Percentiles rank a stretch among this genome's conserved stretches.
Evolutionary conservation across 768 basidiomycete species (phyloP).

Genomic region (Lentinus tigrinus): DNA sequence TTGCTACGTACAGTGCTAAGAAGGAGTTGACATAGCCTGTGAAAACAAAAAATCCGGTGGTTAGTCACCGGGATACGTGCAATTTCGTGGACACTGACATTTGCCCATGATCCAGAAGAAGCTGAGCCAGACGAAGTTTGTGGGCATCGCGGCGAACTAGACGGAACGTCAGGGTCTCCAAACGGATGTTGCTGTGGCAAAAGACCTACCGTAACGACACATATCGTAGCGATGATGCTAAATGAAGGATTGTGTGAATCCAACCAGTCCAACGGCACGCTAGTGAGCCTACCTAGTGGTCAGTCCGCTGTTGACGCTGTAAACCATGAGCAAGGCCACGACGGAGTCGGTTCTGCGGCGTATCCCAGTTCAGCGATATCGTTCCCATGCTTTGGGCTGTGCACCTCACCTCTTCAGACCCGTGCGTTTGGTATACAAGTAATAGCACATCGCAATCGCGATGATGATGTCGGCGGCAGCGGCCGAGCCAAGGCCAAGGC

Average conservation of each 20-base stretch:
- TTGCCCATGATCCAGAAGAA: constrained; percentile 54
- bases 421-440: constrained; percentile 46
- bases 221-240: constrained; percentile 20
- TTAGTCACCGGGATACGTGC: background rate
- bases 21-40: constrained; percentile 52
- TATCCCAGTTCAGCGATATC: background rate
- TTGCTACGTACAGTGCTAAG: constrained; percentile 43
- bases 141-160: constrained; percentile 36
- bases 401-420: constrained; percentile 41
- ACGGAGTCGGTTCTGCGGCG: constrained; percentile 25
- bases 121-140: constrained; percentile 46
- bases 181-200: background rate
- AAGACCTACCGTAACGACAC: constrained; percentile 14
- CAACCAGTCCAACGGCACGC: background rate
- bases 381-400: background rate
- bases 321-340: constrained; percentile 25
- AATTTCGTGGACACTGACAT: constrained; percentile 33
- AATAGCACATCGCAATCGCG: constrained; percentile 47
- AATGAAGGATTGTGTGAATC: background rate
- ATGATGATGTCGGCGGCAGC: constrained; percentile 51
- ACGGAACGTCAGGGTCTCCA: background rate
- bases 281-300: constrained; percentile 21
- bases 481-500: constrained; percentile 43
- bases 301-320: constrained; percentile 27
- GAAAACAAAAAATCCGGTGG: constrained; percentile 1